Conservation (phyloP, 495 filamentous ascomycete genomes). For the Hypoxylon intermedium region DNA sequence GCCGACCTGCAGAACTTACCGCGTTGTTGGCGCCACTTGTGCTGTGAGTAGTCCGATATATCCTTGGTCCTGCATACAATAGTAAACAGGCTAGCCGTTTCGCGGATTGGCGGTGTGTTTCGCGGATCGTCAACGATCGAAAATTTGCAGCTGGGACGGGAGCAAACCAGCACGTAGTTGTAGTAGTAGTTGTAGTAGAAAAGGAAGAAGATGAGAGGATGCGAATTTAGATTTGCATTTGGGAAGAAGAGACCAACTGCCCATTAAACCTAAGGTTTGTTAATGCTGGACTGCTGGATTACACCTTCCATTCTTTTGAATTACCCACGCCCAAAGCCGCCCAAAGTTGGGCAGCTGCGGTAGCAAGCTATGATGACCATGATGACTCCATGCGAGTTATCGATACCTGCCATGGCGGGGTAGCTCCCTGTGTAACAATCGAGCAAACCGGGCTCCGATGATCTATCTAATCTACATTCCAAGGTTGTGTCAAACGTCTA, state of each 20-base stretch:
- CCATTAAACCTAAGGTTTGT: neutral
- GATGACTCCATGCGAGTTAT: too few relatives aligned
- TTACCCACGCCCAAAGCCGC: neutral
- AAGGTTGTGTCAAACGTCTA: too few relatives aligned
- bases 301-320: neutral
- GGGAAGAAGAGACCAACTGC: neutral
- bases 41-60: neutral
- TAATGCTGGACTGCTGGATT: neutral
- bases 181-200: neutral
- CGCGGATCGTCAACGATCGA: neutral
- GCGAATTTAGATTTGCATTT: neutral
- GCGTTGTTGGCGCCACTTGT: neutral
- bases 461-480: too few relatives aligned
- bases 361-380: too few relatives aligned
- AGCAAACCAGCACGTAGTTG: too few relatives aligned
- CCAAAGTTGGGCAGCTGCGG: too few relatives aligned
- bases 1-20: neutral
- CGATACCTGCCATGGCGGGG: too few relatives aligned
- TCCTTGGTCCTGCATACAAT: neutral
- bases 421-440: too few relatives aligned
- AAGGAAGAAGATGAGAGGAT: neutral
- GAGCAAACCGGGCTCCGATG: too few relatives aligned
- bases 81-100: constrained; percentile 1
- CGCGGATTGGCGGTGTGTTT: neutral
- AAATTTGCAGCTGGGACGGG: neutral